A percentile compares a stretch with the other conserved stretches of the same genome.
Conservation (phyloP, 495 filamentous ascomycete species). For the Lasiosphaeria hispida region DNA sequence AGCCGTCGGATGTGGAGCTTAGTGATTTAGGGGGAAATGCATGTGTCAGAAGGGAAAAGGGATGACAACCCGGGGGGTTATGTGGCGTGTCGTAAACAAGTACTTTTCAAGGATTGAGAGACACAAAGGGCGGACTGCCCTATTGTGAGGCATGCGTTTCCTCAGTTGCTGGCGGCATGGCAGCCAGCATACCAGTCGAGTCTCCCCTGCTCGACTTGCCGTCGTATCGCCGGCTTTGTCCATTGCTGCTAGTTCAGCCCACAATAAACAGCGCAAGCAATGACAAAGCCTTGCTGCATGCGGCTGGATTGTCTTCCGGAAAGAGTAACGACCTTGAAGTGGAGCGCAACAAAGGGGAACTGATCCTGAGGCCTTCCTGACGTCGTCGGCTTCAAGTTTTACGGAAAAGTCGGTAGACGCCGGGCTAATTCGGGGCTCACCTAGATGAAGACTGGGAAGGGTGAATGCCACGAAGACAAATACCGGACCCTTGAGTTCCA, state of each 20-base stretch:
- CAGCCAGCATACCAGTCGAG: neutral
- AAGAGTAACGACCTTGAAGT: neutral
- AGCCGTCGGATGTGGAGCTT: too few relatives aligned
- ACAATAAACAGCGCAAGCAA: neutral
- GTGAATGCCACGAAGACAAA: too few relatives aligned
- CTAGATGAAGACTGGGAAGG: too few relatives aligned
- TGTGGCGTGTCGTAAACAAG: slow-evolving; percentile 8
- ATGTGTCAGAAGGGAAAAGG: neutral
- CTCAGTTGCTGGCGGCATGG: too few relatives aligned
- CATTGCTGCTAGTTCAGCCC: neutral
- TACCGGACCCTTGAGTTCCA: too few relatives aligned
- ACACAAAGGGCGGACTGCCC: neutral
- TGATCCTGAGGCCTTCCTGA: too few relatives aligned
- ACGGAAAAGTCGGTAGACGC: too few relatives aligned
- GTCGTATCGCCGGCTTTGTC: neutral
- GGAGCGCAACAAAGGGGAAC: too few relatives aligned
- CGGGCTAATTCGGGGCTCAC: too few relatives aligned
- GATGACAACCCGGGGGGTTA: neutral
- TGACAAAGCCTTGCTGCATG: slow-evolving; percentile 12
- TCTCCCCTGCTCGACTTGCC: neutral
- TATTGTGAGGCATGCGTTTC: too few relatives aligned
- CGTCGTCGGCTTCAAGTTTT: too few relatives aligned
- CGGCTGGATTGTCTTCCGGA: slow-evolving; percentile 12
- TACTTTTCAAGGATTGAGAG: slow-evolving; percentile 7
- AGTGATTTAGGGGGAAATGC: too few relatives aligned